Evolutionary conservation across 2,329 filamentous ascomycete genomes (phyloP).

Genomic region (Ceratocystis ficicola): DNA sequence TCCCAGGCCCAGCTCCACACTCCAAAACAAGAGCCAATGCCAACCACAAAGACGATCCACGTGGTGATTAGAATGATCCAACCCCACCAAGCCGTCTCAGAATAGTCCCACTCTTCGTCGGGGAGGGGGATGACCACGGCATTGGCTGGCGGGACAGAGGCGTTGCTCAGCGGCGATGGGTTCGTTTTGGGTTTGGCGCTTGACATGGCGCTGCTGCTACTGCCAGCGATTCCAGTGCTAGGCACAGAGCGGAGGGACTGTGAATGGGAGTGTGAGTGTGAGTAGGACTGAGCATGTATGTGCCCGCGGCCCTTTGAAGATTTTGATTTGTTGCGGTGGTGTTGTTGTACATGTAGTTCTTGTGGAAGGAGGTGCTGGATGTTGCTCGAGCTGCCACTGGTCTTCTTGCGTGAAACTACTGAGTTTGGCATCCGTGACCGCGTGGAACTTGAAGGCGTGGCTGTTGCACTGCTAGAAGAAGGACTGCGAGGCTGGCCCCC

Average conservation of each 20-base stretch:
- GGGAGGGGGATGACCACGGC: constrained; percentile 30
- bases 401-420: constrained; percentile 34
- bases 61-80: constrained; percentile 86
- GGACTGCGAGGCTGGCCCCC: neutral
- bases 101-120: constrained; percentile 68
- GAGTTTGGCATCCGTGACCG: constrained; percentile 32
- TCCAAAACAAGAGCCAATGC: constrained; percentile 89
- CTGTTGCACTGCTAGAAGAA: constrained; percentile 15
- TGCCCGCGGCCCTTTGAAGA: neutral
- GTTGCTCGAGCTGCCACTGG: constrained; percentile 29
- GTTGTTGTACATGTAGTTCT: constrained; percentile 6
- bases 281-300: neutral
- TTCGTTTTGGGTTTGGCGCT: constrained; percentile 13
- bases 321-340: neutral
- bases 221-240: neutral
- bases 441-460: constrained; percentile 33
- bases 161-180: constrained; percentile 15
- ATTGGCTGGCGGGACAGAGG: constrained; percentile 13
- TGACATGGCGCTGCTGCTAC: neutral
- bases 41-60: constrained; percentile 90
- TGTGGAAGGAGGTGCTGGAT: neutral
- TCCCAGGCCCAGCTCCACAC: constrained; percentile 99
- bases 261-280: constrained; percentile 3
- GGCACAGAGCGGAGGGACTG: constrained; percentile 2
- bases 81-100: constrained; percentile 95